These are phyloP conservation scores for Hebeloma cylindrosporum DNA, from an alignment of 768 basidiomycete genomes.

Conservation along the genomic window DNA sequence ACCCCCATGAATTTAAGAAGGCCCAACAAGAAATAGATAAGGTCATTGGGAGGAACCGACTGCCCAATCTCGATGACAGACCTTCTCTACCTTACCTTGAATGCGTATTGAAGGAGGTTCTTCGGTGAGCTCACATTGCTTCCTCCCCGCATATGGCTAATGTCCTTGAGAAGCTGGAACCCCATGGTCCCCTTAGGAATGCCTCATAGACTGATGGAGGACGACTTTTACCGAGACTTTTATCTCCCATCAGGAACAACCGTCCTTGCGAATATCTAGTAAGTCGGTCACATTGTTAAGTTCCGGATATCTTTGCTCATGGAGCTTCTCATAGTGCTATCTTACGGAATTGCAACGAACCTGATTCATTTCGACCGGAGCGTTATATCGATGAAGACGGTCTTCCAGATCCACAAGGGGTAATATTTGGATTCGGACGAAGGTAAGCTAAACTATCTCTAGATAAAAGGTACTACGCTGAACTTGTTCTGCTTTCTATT, in stretches of 20 bases:
- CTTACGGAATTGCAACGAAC: constrained; percentile 43
- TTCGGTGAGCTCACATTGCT: constrained; percentile 37
- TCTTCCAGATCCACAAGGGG: constrained; percentile 44
- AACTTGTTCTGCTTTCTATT: constrained; percentile 1
- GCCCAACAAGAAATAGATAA: constrained; percentile 53
- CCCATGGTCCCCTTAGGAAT: constrained; percentile 50
- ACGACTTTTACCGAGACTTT: constrained; percentile 48
- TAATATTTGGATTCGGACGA: constrained; percentile 60
- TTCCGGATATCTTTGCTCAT: background rate
- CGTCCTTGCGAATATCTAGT: constrained; percentile 46
- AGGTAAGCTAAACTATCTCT: constrained; percentile 32
- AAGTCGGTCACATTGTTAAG: no score
- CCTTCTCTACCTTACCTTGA: constrained; percentile 47
- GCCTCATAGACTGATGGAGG: constrained; percentile 52
- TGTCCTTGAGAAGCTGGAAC: constrained; percentile 39
- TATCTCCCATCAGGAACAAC: constrained; percentile 46
- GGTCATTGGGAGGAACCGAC: constrained; percentile 42
- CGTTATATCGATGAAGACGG: constrained; percentile 42
- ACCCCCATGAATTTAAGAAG: constrained; percentile 49
- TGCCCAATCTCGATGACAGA: constrained; percentile 48
- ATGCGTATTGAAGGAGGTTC: constrained; percentile 46
- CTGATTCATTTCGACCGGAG: constrained; percentile 49
- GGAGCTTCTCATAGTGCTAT: constrained; percentile 34
- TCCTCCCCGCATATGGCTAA: background rate
- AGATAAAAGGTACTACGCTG: background rate